Percentiles rank a stretch among this genome's conserved stretches.
Evolutionary conservation across 441 rosid species (phyloP).

Genomic region (Kokia cookei): DNA sequence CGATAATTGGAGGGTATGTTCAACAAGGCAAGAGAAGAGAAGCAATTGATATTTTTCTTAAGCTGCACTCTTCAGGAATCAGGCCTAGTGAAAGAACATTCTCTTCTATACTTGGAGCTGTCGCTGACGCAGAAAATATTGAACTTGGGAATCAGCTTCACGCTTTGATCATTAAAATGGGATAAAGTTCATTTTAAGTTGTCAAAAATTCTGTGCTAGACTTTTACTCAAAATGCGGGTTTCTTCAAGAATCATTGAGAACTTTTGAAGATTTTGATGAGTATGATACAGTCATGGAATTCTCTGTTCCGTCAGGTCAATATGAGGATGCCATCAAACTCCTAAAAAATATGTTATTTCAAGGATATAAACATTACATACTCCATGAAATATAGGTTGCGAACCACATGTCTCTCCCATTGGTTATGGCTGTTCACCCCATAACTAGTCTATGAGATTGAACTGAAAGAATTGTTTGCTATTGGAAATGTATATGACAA

Average conservation of each 20-base stretch:
- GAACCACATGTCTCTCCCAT: too few relatives aligned
- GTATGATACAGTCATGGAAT: constrained; percentile 31
- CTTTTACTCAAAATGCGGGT: constrained; percentile 26
- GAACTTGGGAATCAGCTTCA: constrained; percentile 23
- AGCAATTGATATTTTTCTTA: constrained; percentile 20
- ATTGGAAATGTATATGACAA: too few relatives aligned
- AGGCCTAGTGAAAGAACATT: constrained; percentile 20
- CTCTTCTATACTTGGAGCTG: constrained; percentile 23
- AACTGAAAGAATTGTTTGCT: too few relatives aligned
- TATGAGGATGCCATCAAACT: constrained; percentile 11
- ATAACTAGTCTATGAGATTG: too few relatives aligned
- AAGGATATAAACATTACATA: constrained; percentile 9
- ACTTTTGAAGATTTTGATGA: constrained; percentile 17
- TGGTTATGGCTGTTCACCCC: too few relatives aligned
- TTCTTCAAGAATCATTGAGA: constrained; percentile 14
- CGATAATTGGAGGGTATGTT: constrained; percentile 25
- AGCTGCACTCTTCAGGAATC: constrained; percentile 15
- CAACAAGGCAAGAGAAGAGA: constrained; percentile 19
- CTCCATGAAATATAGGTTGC: too few relatives aligned
- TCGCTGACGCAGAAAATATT: constrained; percentile 11
- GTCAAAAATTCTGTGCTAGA: constrained; percentile 21
- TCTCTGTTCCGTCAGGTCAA: constrained; percentile 16
- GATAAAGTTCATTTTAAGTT: constrained; percentile 9
- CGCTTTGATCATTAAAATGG: constrained; percentile 23
- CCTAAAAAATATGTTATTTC: constrained; percentile 15